These are phyloP conservation scores for Aspergillus aculeatinus DNA, from an alignment of 2,329 filamentous ascomycete genomes.

Conservation along the genomic window DNA sequence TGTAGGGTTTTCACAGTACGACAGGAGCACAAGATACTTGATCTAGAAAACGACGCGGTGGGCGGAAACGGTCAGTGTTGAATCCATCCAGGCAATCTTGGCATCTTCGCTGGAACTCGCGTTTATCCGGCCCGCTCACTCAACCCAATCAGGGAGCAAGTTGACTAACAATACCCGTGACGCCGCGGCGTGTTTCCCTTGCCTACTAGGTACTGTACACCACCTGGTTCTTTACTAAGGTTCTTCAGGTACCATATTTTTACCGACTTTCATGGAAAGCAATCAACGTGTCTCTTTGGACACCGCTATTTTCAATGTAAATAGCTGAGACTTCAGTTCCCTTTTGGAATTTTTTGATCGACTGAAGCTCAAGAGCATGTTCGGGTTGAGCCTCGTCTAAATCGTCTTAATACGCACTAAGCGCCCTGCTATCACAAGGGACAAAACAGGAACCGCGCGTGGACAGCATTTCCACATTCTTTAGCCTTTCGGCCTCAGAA, in stretches of 20 bases:
- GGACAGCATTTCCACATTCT: neutral
- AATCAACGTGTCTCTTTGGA: neutral
- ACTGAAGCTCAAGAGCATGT: neutral
- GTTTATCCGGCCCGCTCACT: constrained; percentile 23
- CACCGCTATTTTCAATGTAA: neutral
- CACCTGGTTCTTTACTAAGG: neutral
- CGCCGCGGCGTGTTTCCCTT: neutral
- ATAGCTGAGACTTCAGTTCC: neutral
- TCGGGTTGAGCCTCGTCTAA: neutral
- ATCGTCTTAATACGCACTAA: neutral
- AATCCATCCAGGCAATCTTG: constrained; percentile 22
- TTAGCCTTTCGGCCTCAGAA: neutral
- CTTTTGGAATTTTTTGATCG: neutral
- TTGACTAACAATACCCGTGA: no score
- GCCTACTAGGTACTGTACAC: neutral
- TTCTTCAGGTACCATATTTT: constrained; percentile 3
- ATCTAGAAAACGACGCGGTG: constrained; percentile 23
- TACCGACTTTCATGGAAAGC: neutral
- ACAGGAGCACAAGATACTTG: neutral
- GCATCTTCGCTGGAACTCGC: constrained; percentile 10
- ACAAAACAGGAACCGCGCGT: neutral
- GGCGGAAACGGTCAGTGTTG: constrained; percentile 18
- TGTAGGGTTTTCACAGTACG: neutral
- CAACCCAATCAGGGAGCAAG: constrained; percentile 12
- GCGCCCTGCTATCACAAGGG: neutral